Percentiles rank a stretch among this genome's conserved stretches.
Conservation (phyloP, 2,329 filamentous ascomycete genomes). For the Aspergillus puulaauensis region DNA sequence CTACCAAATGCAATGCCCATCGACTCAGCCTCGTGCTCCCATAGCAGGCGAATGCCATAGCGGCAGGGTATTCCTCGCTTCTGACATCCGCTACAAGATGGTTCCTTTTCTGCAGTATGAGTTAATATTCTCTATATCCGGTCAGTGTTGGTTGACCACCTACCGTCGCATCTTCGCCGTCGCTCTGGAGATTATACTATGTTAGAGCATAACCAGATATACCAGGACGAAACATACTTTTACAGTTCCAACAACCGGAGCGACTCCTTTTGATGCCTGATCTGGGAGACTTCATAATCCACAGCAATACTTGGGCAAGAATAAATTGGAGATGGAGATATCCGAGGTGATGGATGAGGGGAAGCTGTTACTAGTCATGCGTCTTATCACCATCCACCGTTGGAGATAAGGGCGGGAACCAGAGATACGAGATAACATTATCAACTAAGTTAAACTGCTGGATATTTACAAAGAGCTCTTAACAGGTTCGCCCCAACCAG, state of each 20-base stretch:
- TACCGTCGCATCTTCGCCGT: slow-evolving; percentile 1
- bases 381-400: too few relatives aligned
- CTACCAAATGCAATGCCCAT: not conserved
- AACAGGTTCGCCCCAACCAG: not conserved
- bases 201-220: not conserved
- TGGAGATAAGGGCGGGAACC: too few relatives aligned
- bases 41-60: not conserved
- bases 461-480: slow-evolving; percentile 1
- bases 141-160: not conserved
- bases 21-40: not conserved
- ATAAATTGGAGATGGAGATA: not conserved
- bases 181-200: not conserved
- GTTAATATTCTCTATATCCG: not conserved
- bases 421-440: too few relatives aligned
- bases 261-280: not conserved
- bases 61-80: not conserved
- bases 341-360: too few relatives aligned
- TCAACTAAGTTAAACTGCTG: not conserved
- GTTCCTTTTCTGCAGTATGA: not conserved
- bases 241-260: not conserved
- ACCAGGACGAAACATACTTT: not conserved
- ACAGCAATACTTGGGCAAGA: not conserved
- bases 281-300: not conserved
- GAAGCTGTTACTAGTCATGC: too few relatives aligned
- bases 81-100: not conserved